Percentiles rank a stretch among this genome's conserved stretches.
Evolutionary conservation across 495 filamentous ascomycete species (phyloP).

Genomic region (Tuber microsphaerosporum): DNA sequence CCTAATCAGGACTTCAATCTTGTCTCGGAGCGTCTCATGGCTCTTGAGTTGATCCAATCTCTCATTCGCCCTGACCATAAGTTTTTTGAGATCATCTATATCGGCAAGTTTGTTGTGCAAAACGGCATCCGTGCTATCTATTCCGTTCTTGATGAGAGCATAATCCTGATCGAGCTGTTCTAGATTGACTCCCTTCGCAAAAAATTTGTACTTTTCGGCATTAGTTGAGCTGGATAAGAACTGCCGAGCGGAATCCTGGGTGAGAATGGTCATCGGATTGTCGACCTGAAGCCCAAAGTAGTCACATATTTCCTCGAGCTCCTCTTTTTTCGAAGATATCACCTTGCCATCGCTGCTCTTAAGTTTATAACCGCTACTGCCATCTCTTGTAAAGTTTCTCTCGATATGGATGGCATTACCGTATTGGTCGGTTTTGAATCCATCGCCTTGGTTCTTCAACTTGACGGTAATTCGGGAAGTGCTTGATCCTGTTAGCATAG

Average conservation of each 20-base stretch:
- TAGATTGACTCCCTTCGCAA: conserved; percentile 88
- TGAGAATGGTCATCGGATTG: conserved; percentile 96
- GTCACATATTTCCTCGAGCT: conserved; percentile 90
- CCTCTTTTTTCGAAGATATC: conserved; percentile 72
- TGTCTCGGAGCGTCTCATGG: conserved; percentile 52
- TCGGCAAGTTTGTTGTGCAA: conserved; percentile 47
- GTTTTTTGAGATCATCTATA: conserved; percentile 45
- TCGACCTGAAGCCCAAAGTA: conserved; percentile 90
- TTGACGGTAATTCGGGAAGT: conserved; percentile 60
- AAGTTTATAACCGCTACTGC: conserved; percentile 75
- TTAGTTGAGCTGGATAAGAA: conserved; percentile 81
- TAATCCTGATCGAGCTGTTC: conserved; percentile 92
- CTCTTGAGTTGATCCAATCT: conserved; percentile 50
- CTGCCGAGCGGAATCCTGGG: conserved; percentile 88
- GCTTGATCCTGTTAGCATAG: conserved; percentile 33
- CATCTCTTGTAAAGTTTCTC: conserved; percentile 72
- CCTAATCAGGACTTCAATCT: conserved; percentile 48
- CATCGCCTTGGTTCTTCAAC: conserved; percentile 83
- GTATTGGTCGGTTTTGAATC: conserved; percentile 74
- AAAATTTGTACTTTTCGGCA: conserved; percentile 88
- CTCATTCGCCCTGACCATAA: conserved; percentile 43
- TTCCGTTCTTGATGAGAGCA: conserved; percentile 60
- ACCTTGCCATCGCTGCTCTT: conserved; percentile 64
- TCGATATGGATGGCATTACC: conserved; percentile 84
- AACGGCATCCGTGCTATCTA: conserved; percentile 63